Conservation (phyloP, 495 filamentous ascomycete species). For the Penicillium bialowiezense region DNA sequence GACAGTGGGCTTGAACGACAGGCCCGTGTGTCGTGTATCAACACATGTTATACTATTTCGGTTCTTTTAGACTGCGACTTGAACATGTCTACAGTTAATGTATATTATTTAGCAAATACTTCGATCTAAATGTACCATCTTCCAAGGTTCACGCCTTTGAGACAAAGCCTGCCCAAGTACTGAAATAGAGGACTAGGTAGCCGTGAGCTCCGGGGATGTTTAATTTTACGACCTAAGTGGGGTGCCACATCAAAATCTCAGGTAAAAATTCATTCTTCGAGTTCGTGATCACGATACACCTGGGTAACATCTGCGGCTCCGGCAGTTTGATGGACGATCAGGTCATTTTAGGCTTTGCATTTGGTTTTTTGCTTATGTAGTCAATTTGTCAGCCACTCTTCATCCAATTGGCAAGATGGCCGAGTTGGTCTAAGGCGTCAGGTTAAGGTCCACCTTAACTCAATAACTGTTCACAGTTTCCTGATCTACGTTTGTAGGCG, state of each 20-base stretch:
- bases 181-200: no score
- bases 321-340: no score
- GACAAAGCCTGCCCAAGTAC: no score
- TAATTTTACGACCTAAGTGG: no score
- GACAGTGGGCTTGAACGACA: slow-evolving; percentile 92
- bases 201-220: no score
- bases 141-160: no score
- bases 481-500: slow-evolving; percentile 30
- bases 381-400: neutral
- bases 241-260: no score
- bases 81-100: neutral
- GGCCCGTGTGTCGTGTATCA: no score
- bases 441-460: slow-evolving; percentile 34
- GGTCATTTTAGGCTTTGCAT: neutral
- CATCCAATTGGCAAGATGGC: slow-evolving; percentile 32
- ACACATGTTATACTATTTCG: no score
- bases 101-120: neutral
- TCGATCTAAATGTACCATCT: neutral
- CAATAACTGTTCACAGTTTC: slow-evolving; percentile 14
- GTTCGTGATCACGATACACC: no score
- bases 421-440: slow-evolving; percentile 39
- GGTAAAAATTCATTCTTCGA: no score
- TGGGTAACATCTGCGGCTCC: no score
- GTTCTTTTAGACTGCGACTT: neutral
- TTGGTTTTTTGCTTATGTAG: slow-evolving; percentile 1